Evolutionary conservation across 1,284 basidiomycete genomes (phyloP), one percentile per base, ranked within the genome.

Genomic region (Ceratobasidium sp.): DNA sequence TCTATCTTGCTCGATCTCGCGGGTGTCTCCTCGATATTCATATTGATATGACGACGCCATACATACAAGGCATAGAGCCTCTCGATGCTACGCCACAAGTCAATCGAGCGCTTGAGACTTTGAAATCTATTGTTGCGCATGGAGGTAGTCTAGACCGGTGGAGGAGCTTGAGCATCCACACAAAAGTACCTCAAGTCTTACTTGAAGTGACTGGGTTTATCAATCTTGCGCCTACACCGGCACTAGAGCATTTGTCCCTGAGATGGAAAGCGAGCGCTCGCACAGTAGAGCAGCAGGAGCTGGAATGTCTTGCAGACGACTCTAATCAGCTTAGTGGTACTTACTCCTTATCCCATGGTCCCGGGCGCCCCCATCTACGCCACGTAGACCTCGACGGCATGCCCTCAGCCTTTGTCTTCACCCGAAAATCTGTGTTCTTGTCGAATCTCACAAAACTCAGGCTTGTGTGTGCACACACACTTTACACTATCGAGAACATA

Each of bases 1-100:
- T 71, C 13, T 71, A 71, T n/a, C 42, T 71, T 48, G 28, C 56
- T 46, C 69, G 69, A 9, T 71, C 69, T 15, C 42, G 69, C 20
- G 52, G 3, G 5, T 61, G 69, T 15, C 69, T n/a, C 3, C 69
- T 71, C 40, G 40, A 59, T 61, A 23, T 71, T 44, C 56, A 71
- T 44, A n/a, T 71, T n/a, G 69, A 71, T 7, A 71, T 61, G 69
- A 71, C 12, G 26, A 23, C 28, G n/a, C 54, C 4, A 10, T 70
- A 70, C 40, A 59, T 42, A 52, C 26, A 26, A 17, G n/a, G 13
- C 10, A 57, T 44, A 13, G 9, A 13, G n/a, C 40, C n/a, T 57
- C 54, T 70, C 26, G 12, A 46, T 42, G 4, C 15, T 3, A 10
- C 2, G 3, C 52, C 26, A 2, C 56, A 71, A 20, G 56, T 10